Base-by-base conservation (phyloP, 768 basidiomycete species). In the Collybiopsis luxurians region DNA sequence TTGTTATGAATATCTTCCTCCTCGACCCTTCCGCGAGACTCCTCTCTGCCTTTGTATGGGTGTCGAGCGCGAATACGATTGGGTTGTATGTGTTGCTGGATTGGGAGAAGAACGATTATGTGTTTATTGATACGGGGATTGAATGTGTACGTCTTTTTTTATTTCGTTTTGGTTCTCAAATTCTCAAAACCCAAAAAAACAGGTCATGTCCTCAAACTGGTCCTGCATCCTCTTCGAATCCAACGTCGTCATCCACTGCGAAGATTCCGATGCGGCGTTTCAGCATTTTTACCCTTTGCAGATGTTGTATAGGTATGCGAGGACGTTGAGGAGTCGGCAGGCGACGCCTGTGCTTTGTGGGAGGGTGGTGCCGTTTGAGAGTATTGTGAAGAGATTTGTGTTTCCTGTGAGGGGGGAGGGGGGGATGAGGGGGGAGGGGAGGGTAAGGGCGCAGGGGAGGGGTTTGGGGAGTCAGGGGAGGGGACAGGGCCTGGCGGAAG, bases 1-100 rank as follows among this genome's bases (percentile, higher is more conserved):
- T 85, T 12, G 87, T 89, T 12, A 88, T 89, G 86, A 89, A 89
- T 61, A 83, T 90, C 24, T 90, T 89, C 64, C 74, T 90, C 23
- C 77, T 90, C 27, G 87, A 89, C 62, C 86, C 87, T 0, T 74
- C 79, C 3, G 75, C 77, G 44, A 73, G 84, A 40, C 69, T 89
- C 19, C 64, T 89, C 42, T 83, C 84, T 10, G 87, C 85, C 3
- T 89, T 89, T 59, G 80, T 89, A n/a, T 89, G 84, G 83, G 75
- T 85, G 4, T 73, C 82, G 17, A 73, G 70, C 19, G 69, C 78
- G 7, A 82, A 81, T 58, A 79, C 78, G 17, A 79, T 81, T 54
- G 87, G 83, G 11, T 67, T 90, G 6, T 89, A 85, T 63, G 81
- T 82, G 17, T 73, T 89, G 21, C 73, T 79, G 27, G 87, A 89